phyloP scores from a whole-genome alignment of 371 early-diverging fungal species.

The Mucor saturninus region DNA sequence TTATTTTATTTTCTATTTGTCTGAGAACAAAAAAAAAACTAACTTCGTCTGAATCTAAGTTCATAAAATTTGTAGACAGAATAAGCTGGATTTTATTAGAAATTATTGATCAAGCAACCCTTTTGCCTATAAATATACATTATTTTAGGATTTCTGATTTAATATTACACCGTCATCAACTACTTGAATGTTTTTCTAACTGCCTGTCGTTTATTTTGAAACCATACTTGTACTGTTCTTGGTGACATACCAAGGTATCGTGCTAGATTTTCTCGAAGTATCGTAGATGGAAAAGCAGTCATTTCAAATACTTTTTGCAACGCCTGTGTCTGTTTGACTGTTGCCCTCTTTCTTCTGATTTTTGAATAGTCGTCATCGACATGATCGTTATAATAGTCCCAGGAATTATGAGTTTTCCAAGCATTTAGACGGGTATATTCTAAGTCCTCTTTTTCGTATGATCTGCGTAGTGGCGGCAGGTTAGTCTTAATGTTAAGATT shows the following conservation, averaged over 20 bases:
- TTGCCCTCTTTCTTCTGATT: constrained; percentile 37
- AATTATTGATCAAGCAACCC: no score
- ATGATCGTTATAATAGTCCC: neutral
- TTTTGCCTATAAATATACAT: no score
- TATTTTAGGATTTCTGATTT: no score
- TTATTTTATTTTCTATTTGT: no score
- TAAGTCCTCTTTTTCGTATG: neutral
- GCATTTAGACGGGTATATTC: neutral
- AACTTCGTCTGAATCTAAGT: no score
- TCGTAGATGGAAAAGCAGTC: constrained; percentile 25
- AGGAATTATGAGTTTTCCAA: neutral
- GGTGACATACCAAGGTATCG: constrained; percentile 72
- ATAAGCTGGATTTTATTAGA: no score
- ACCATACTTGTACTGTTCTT: constrained; percentile 86
- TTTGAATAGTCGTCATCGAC: constrained; percentile 31
- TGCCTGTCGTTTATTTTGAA: constrained; percentile 87
- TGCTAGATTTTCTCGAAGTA: constrained; percentile 61
- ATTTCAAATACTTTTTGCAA: constrained; percentile 18
- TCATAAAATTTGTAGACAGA: no score
- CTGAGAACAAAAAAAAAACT: no score
- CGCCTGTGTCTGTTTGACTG: constrained; percentile 33
- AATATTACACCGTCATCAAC: neutral
- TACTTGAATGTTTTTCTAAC: constrained; percentile 52
- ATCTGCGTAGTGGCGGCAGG: neutral
- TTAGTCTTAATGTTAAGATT: neutral